Percentiles rank a stretch among this genome's conserved stretches.
Conservation (phyloP, 2,329 filamentous ascomycete genomes). For the Myotisia sp. region DNA sequence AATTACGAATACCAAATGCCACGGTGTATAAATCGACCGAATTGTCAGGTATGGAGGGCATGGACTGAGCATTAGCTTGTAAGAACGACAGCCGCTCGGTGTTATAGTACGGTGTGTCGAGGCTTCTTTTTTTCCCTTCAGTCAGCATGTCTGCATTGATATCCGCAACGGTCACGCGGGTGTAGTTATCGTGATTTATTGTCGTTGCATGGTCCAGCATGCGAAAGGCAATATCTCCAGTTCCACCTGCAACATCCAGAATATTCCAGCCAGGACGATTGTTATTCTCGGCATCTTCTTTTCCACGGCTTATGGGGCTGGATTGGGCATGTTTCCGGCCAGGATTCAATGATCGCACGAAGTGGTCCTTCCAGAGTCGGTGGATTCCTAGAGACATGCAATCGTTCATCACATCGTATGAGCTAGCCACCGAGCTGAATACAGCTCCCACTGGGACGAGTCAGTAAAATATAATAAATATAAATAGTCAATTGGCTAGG, state of each 20-base stretch:
- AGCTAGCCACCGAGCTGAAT: slow-evolving; percentile 86
- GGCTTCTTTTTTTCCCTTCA: slow-evolving; percentile 68
- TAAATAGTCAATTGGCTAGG: too few species aligned
- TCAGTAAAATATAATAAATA: too few species aligned
- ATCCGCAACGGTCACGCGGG: slow-evolving; percentile 80
- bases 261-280: slow-evolving; percentile 49
- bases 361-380: slow-evolving; percentile 93
- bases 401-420: slow-evolving; percentile 98
- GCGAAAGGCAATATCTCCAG: slow-evolving; percentile 94
- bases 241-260: slow-evolving; percentile 92
- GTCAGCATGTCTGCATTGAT: slow-evolving; percentile 93
- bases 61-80: slow-evolving; percentile 75
- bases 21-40: slow-evolving; percentile 94
- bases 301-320: slow-evolving; percentile 10
- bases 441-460: slow-evolving; percentile 54
- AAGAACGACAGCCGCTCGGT: slow-evolving; percentile 53
- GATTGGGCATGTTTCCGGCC: slow-evolving; percentile 40
- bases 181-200: slow-evolving; percentile 64
- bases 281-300: slow-evolving; percentile 2
- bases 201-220: slow-evolving; percentile 77
- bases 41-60: slow-evolving; percentile 49
- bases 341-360: slow-evolving; percentile 80
- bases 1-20: slow-evolving; percentile 93
- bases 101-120: slow-evolving; percentile 45
- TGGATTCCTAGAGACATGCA: slow-evolving; percentile 97